phyloP scores from a whole-genome alignment of 768 basidiomycete species.

The Collybia mongolica region DNA sequence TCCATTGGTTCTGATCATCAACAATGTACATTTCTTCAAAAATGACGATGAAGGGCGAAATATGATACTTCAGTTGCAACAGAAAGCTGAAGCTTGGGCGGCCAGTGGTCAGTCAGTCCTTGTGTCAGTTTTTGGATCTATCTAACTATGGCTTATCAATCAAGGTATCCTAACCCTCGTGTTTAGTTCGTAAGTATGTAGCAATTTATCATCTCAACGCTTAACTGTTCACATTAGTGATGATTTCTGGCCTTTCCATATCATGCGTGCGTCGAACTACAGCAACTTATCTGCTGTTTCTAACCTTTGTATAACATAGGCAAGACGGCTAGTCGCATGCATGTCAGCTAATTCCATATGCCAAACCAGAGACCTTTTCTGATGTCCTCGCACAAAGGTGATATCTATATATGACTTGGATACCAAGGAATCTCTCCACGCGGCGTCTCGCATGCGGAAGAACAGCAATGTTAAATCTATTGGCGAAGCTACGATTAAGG shows the following conservation, averaged over 20 bases:
- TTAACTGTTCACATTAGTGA: constrained; percentile 45
- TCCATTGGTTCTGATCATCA: constrained; percentile 79
- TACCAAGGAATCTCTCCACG: constrained; percentile 53
- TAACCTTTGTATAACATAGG: constrained; percentile 33
- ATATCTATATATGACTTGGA: constrained; percentile 73
- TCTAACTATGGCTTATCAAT: not conserved
- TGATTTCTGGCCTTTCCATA: constrained; percentile 79
- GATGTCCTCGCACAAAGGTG: constrained; percentile 35
- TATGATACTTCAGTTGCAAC: constrained; percentile 84
- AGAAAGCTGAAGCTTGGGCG: constrained; percentile 84
- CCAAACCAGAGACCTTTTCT: not conserved
- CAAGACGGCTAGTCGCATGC: constrained; percentile 73
- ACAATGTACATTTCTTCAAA: constrained; percentile 74
- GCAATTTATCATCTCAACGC: constrained; percentile 8
- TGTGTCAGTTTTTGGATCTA: not conserved
- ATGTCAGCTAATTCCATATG: constrained; percentile 35
- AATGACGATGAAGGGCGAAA: constrained; percentile 77
- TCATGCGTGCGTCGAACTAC: constrained; percentile 48
- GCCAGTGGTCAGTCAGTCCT: constrained; percentile 54
- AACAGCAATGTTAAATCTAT: constrained; percentile 29
- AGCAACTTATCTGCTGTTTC: constrained; percentile 8
- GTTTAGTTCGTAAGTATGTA: constrained; percentile 62
- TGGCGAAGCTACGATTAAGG: constrained; percentile 28
- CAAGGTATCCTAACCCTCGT: constrained; percentile 76
- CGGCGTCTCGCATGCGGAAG: constrained; percentile 52